Conservation (phyloP, 495 filamentous ascomycete genomes). For the Recurvomyces mirabilis region DNA sequence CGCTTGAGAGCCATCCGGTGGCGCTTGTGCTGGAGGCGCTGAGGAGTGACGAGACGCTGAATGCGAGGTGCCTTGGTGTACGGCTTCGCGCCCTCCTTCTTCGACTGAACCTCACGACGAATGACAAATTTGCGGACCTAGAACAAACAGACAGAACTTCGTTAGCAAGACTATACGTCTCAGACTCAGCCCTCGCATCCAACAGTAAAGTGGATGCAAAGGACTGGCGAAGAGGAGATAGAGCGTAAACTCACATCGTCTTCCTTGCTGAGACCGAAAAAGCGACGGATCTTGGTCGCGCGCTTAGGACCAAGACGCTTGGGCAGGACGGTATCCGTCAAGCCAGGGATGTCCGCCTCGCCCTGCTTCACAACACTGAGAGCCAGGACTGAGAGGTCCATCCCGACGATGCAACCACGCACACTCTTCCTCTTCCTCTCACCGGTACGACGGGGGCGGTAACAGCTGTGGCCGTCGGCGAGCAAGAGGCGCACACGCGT, state of each 20-base stretch:
- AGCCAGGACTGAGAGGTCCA: slow-evolving; percentile 86
- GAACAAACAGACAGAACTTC: slow-evolving; percentile 14
- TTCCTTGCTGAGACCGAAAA: slow-evolving; percentile 98
- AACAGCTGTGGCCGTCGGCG: slow-evolving; percentile 88
- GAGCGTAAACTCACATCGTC: slow-evolving; percentile 78
- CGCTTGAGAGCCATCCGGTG: slow-evolving; percentile 95
- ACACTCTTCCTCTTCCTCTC: slow-evolving; percentile 99
- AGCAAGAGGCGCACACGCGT: slow-evolving; percentile 95
- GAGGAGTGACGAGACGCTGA: slow-evolving; percentile 97
- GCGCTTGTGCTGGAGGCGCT: slow-evolving; percentile 99
- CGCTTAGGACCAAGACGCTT: slow-evolving; percentile 98
- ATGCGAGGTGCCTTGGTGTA: slow-evolving; percentile 99
- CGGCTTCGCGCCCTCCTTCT: slow-evolving; percentile 82
- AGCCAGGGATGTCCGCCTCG: slow-evolving; percentile 79
- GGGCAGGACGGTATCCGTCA: slow-evolving; percentile 93
- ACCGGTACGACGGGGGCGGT: slow-evolving; percentile 90
- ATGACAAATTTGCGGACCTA: slow-evolving; percentile 98
- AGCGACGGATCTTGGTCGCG: slow-evolving; percentile 96
- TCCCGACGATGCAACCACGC: slow-evolving; percentile 92
- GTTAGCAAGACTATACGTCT: slow-evolving; percentile 23
- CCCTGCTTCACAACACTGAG: slow-evolving; percentile 95
- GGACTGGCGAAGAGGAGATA: slow-evolving; percentile 36
- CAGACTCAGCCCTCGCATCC: slow-evolving; percentile 30
- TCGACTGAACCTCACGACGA: slow-evolving; percentile 88
- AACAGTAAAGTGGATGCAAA: slow-evolving; percentile 4